Conservation (phyloP, 805 yeast species). For the Nakazawaea wickerhamii region DNA sequence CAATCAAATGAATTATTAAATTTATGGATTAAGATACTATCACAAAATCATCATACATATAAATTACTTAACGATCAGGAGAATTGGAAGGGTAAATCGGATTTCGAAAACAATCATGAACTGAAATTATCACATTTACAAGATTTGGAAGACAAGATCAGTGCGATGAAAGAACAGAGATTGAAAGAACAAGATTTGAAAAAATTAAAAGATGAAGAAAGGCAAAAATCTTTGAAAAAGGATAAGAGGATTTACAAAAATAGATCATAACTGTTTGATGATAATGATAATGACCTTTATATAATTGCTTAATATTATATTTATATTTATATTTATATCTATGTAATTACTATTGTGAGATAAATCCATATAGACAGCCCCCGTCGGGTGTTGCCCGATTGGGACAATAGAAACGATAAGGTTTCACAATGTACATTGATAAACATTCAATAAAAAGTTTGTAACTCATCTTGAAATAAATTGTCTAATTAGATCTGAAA, state of each 20-base stretch:
- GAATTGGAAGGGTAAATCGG: slow-evolving; percentile 32
- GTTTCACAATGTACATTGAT: neutral
- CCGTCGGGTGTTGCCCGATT: too few relatives aligned
- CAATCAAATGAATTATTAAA: slow-evolving; percentile 47
- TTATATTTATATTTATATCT: too few relatives aligned
- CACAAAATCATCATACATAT: slow-evolving; percentile 54
- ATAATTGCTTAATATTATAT: too few relatives aligned
- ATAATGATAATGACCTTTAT: too few relatives aligned
- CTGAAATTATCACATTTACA: slow-evolving; percentile 8
- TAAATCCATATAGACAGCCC: too few relatives aligned
- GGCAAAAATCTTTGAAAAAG: slow-evolving; percentile 15
- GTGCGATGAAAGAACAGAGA: slow-evolving; percentile 10
- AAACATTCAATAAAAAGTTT: neutral
- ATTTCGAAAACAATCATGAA: slow-evolving; percentile 20
- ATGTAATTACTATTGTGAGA: too few relatives aligned
- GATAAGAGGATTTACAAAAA: slow-evolving; percentile 4
- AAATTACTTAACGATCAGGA: slow-evolving; percentile 37
- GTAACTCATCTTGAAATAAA: too few relatives aligned
- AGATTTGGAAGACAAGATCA: slow-evolving; percentile 13
- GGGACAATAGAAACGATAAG: neutral
- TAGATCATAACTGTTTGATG: too few relatives aligned
- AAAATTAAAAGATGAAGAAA: slow-evolving; percentile 13
- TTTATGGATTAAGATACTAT: slow-evolving; percentile 56
- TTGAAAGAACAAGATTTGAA: slow-evolving; percentile 7
- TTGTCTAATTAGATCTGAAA: too few relatives aligned